Percentiles rank a stretch among this genome's conserved stretches.
phyloP scores from a whole-genome alignment of 305 asterid genomes.

The Fraxinus sp. region DNA sequence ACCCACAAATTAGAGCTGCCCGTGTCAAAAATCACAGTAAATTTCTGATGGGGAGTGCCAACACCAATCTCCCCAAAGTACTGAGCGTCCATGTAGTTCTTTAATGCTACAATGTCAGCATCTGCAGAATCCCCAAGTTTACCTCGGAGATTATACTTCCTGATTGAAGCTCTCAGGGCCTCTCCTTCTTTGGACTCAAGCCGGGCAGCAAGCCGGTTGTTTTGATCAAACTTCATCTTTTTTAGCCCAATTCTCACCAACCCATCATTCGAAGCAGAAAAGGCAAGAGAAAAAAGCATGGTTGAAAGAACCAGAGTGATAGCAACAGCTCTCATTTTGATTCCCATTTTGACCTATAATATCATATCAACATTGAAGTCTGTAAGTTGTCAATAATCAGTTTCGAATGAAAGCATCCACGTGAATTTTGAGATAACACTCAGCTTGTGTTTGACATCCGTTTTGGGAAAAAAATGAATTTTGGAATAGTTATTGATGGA shows the following conservation, averaged over 20 bases:
- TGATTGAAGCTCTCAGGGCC: constrained; percentile 49
- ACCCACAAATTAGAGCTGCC: constrained; percentile 97
- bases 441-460: too few relatives aligned
- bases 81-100: constrained; percentile 96
- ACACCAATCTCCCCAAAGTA: constrained; percentile 91
- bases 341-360: constrained; percentile 58
- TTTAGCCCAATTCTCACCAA: constrained; percentile 75
- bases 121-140: constrained; percentile 50
- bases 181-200: constrained; percentile 57
- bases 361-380: constrained; percentile 11
- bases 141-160: constrained; percentile 54
- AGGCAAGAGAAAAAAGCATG: constrained; percentile 49
- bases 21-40: constrained; percentile 86
- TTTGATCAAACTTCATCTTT: constrained; percentile 63
- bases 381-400: not conserved
- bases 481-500: too few relatives aligned
- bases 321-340: constrained; percentile 30
- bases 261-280: constrained; percentile 59
- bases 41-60: constrained; percentile 86
- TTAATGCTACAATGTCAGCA: constrained; percentile 67
- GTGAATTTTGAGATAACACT: not conserved
- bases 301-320: constrained; percentile 41
- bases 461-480: too few relatives aligned
- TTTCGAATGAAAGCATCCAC: not conserved
- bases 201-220: constrained; percentile 62